Base-by-base conservation (phyloP, 352 stramenopile species). In the Globisporangium perplexum region DNA sequence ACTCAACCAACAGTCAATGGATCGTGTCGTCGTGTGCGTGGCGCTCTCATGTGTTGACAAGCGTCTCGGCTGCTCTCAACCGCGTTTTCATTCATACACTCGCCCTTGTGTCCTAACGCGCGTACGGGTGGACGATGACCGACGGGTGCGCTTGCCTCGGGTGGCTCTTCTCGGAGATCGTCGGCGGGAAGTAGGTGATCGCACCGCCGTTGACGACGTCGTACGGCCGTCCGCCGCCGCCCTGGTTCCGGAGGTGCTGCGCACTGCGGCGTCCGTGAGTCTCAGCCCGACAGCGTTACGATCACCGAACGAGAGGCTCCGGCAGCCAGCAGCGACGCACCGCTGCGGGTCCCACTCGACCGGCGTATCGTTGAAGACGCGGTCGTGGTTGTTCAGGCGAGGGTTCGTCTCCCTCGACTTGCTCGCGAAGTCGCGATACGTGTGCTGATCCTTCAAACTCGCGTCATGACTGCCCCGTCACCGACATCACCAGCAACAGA, bases 241-340 rank as follows among this genome's bases (percentile, higher is more conserved):
- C 69, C 69, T 90, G 61, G 49, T 93, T 89, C 20, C 83, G 79
- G 20, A 93, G 51, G n/a, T 86, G n/a, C 60, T 88, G 77, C 20
- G 80, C 77, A 41, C 77, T 90, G 47, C 33, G n/a, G 14, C 17
- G 24, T 26, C 7, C 14, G 14, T 15, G 24, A 36, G 23, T 36
- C 15, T 22, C 5, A 39, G 5, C 23, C 18, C 17, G 6, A 10
- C 4, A 31, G 18, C 7, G 14, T 7, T n/a, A n/a, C n/a, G n/a
- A n/a, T n/a, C n/a, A n/a, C n/a, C n/a, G n/a, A n/a, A n/a, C n/a
- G n/a, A n/a, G n/a, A n/a, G n/a, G n/a, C n/a, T n/a, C n/a, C n/a
- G n/a, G n/a, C n/a, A n/a, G n/a, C 4, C 26, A 41, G 2, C 4
- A 36, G 10, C 24, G 45, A 43, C 53, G 8, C 51, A 88, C 78